Evolutionary conservation across 1,139 yeast genomes (phyloP).

Genomic region (Yamadazyma triangularis): DNA sequence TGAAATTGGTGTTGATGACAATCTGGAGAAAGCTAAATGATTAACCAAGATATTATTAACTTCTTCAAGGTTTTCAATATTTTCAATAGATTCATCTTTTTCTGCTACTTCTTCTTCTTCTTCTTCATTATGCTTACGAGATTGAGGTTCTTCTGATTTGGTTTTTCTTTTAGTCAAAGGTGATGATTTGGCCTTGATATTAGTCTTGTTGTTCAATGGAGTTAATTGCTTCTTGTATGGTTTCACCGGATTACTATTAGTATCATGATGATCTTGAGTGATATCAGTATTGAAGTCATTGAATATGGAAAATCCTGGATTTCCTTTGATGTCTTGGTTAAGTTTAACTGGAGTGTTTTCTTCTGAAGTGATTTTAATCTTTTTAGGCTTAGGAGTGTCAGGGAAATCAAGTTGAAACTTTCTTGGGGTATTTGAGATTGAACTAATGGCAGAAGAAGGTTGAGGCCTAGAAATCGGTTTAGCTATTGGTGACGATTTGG

Average conservation of each 20-base stretch:
- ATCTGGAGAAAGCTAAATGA: conserved; percentile 85
- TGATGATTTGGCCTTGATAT: conserved; percentile 13
- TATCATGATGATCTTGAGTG: no score
- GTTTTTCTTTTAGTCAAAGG: conserved; percentile 10
- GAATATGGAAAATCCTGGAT: no score
- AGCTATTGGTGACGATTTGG: conserved; percentile 1
- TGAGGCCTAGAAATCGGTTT: no score
- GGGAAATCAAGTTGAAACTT: conserved; percentile 7
- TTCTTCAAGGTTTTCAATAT: conserved; percentile 41
- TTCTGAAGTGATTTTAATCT: conserved; percentile 16
- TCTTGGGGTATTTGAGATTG: no score
- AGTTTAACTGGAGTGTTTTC: conserved; percentile 20
- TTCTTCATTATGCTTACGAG: no score
- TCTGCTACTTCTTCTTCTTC: no score
- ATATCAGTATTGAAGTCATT: conserved; percentile 1
- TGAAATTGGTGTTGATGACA: conserved; percentile 80
- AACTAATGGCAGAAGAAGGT: no score
- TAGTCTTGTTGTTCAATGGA: conserved; percentile 14
- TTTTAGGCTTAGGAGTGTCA: conserved; percentile 16
- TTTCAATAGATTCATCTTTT: conserved; percentile 20
- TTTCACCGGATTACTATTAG: no score
- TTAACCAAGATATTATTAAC: conserved; percentile 67
- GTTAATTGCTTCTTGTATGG: conserved; percentile 13
- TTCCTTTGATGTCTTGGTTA: no score
- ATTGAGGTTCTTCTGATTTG: conserved; percentile 10